phyloP scores from a whole-genome alignment of 768 basidiomycete genomes.

The Favolaschia claudopus region DNA sequence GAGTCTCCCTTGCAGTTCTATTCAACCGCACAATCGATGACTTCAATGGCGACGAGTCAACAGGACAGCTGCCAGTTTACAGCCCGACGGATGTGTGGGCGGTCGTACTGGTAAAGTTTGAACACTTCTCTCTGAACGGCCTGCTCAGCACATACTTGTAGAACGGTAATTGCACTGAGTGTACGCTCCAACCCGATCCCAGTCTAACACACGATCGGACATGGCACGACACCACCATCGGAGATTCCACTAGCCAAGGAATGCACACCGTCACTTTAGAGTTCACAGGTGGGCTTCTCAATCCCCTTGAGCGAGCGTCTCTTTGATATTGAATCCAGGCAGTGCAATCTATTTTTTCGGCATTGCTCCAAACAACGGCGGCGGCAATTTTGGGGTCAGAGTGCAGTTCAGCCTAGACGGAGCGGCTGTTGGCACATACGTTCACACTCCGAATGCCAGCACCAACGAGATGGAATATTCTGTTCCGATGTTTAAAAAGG shows the following conservation, averaged over 20 bases:
- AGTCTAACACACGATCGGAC: neutral
- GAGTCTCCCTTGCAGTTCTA: neutral
- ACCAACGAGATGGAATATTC: neutral
- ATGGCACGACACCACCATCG: conserved; percentile 1
- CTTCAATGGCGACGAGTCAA: neutral
- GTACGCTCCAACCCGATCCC: neutral
- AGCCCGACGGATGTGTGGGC: neutral
- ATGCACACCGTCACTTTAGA: neutral
- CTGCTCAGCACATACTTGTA: neutral
- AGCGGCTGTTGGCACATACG: neutral
- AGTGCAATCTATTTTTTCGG: neutral
- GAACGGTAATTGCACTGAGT: neutral
- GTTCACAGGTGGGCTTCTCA: conserved; percentile 1
- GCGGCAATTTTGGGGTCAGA: neutral
- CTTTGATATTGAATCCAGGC: too few species aligned
- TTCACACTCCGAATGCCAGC: neutral
- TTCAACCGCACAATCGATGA: conserved; percentile 2
- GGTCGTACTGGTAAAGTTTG: neutral
- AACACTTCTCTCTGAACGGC: neutral
- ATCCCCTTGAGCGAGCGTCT: too few species aligned
- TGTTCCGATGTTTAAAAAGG: neutral
- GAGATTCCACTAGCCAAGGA: too few species aligned
- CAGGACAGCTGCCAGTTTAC: neutral
- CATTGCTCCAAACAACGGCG: neutral
- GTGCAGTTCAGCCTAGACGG: neutral